These are phyloP conservation scores for Diplodia corticola DNA, from an alignment of 2,329 filamentous ascomycete genomes.

Conservation along the genomic window DNA sequence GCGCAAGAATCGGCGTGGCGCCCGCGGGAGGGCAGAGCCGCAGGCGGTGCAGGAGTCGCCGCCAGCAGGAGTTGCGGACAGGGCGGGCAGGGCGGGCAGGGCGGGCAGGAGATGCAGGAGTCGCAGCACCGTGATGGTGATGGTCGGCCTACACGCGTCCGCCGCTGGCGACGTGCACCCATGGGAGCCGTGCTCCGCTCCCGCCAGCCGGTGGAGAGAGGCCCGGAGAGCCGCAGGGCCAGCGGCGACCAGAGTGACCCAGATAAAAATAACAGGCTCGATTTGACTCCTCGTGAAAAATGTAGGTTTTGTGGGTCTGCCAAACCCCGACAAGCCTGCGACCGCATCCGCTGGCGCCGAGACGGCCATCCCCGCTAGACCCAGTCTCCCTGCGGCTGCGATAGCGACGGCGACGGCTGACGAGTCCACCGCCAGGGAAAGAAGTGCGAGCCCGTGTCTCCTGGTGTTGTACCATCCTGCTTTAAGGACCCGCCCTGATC, in stretches of 20 bases:
- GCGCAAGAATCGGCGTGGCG: background rate
- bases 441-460: background rate
- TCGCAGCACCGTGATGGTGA: conserved; percentile 2
- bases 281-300: background rate
- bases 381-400: background rate
- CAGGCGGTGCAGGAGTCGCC: background rate
- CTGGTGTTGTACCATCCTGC: conserved; percentile 3
- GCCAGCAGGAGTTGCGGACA: no score
- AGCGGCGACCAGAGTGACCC: no score
- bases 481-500: conserved; percentile 22
- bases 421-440: background rate
- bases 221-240: background rate
- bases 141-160: conserved; percentile 18
- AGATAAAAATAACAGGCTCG: conserved; percentile 6
- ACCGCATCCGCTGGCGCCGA: background rate
- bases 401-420: background rate
- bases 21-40: background rate
- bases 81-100: background rate
- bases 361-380: conserved; percentile 2
- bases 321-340: conserved; percentile 7
- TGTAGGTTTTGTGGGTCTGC: conserved; percentile 4
- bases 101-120: background rate
- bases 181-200: conserved; percentile 9
- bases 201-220: background rate
- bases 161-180: background rate